Evolutionary conservation across 192 early-diverging fungal species (phyloP).

Genomic region (Dispira parvispora): DNA sequence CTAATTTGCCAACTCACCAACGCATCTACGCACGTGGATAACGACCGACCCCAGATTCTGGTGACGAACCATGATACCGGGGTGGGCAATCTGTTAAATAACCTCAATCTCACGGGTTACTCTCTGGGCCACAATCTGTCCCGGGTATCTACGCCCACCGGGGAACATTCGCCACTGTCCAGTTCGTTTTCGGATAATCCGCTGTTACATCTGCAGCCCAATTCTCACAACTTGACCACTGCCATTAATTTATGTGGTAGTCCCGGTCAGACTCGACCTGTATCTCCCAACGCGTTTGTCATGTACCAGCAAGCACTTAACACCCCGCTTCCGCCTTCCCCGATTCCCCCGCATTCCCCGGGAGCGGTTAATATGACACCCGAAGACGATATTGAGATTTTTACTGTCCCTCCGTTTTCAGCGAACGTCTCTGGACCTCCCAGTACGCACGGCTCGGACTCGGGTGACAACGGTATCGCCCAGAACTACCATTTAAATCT

Average conservation of each 20-base stretch:
- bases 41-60: conserved; percentile 6
- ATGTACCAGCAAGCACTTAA: conserved; percentile 6
- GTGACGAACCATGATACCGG: conserved; percentile 8
- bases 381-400: conserved; percentile 9
- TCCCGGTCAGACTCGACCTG: conserved; percentile 7
- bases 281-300: conserved; percentile 1
- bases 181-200: neutral
- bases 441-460: neutral
- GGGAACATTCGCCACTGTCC: conserved; percentile 9
- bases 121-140: neutral
- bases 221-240: neutral
- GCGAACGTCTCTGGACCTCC: neutral
- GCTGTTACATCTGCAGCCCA: neutral
- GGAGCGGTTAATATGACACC: neutral
- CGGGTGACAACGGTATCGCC: neutral
- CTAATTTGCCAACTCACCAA: neutral
- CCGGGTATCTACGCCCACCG: conserved; percentile 6
- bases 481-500: neutral
- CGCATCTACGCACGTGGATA: neutral
- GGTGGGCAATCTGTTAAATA: neutral
- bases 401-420: neutral
- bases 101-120: neutral
- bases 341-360: conserved; percentile 1
- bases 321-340: conserved; percentile 4
- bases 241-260: neutral